Conservation (phyloP, 148 eudicot genomes). For the Diospyros kaki region DNA sequence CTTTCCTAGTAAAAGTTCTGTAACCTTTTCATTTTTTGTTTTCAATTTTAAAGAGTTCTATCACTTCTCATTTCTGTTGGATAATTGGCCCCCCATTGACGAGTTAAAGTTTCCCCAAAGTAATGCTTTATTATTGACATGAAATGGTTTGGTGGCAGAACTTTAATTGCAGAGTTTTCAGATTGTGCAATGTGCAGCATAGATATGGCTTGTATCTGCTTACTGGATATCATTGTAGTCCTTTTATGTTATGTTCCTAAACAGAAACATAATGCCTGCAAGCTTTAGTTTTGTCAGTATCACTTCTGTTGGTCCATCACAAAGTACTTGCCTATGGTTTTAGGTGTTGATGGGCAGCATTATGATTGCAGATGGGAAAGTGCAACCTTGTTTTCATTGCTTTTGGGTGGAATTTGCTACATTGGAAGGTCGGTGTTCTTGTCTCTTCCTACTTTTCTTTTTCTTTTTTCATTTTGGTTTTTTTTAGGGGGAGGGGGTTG, state of each 20-base stretch:
- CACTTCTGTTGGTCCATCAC: conserved; percentile 4
- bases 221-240: conserved; percentile 5
- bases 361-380: conserved; percentile 86
- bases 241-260: background rate
- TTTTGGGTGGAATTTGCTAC: conserved; percentile 79
- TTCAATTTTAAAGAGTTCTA: background rate
- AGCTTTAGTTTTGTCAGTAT: background rate
- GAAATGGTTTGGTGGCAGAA: background rate
- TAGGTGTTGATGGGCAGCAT: conserved; percentile 36
- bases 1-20: background rate
- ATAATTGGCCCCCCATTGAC: background rate
- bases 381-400: conserved; percentile 65
- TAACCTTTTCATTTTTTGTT: no score
- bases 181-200: background rate
- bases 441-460: conserved; percentile 8
- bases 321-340: conserved; percentile 19
- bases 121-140: background rate
- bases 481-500: background rate
- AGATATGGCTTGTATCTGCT: background rate
- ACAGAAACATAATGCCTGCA: background rate
- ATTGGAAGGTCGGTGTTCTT: conserved; percentile 58
- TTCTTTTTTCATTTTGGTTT: background rate
- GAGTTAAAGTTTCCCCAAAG: background rate
- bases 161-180: no score
- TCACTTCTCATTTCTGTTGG: background rate